Evolutionary conservation across 2,329 filamentous ascomycete species (phyloP).

Genomic region (Beauveria varroae): DNA sequence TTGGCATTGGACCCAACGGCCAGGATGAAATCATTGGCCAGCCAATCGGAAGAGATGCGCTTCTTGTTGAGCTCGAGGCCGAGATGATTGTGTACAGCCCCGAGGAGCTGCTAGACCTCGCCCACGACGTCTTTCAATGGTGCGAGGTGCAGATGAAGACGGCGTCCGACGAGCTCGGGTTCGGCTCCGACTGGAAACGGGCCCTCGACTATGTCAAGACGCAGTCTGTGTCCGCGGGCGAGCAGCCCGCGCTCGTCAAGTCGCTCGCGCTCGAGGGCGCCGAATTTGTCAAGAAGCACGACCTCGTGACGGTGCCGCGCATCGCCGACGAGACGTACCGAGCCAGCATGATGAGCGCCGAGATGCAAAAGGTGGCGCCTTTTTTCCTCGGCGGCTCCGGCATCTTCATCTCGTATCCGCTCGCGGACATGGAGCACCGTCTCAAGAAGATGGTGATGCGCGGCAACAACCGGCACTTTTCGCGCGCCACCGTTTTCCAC

Average conservation of each 20-base stretch:
- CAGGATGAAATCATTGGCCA: slow-evolving; percentile 48
- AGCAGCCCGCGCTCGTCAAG: slow-evolving; percentile 45
- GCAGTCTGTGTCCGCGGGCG: slow-evolving; percentile 43
- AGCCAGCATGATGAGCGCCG: slow-evolving; percentile 50
- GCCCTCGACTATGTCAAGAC: slow-evolving; percentile 51
- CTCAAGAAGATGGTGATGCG: slow-evolving; percentile 53
- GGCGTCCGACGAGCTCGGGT: slow-evolving; percentile 41
- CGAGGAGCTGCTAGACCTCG: slow-evolving; percentile 46
- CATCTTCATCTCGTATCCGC: slow-evolving; percentile 51
- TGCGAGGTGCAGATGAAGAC: slow-evolving; percentile 47
- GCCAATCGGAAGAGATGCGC: slow-evolving; percentile 44
- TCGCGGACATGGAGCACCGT: slow-evolving; percentile 41
- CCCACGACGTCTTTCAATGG: slow-evolving; percentile 45
- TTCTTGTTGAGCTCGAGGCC: slow-evolving; percentile 43
- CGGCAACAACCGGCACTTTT: slow-evolving; percentile 51
- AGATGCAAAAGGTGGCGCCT: slow-evolving; percentile 45
- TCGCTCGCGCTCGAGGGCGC: slow-evolving; percentile 44
- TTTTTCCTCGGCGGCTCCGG: slow-evolving; percentile 51
- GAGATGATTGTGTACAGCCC: slow-evolving; percentile 54
- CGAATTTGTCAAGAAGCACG: slow-evolving; percentile 43
- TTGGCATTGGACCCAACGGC: slow-evolving; percentile 35
- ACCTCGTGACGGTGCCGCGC: slow-evolving; percentile 47
- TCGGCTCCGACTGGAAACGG: slow-evolving; percentile 39
- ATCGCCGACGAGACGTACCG: slow-evolving; percentile 46
- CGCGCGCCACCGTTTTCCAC: slow-evolving; percentile 52